These are phyloP conservation scores for Aegilops tauschii DNA, from an alignment of 176 grass and related monocot species.

Conservation along the genomic window DNA sequence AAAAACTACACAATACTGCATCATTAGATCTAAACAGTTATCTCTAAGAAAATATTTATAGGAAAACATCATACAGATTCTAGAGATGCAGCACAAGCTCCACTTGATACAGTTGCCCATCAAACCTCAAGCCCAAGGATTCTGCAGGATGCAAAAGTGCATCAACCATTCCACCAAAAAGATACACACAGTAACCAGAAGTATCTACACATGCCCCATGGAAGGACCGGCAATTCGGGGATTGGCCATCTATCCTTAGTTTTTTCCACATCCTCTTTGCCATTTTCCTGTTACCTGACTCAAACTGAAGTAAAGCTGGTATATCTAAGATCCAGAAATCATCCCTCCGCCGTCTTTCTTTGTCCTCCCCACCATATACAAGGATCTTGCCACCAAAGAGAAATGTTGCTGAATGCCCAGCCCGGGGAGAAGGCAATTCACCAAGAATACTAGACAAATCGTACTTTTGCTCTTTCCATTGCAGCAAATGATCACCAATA, in stretches of 20 bases:
- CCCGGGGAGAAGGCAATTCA: conserved; percentile 73
- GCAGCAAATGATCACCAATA: conserved; percentile 46
- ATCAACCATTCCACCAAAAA: conserved; percentile 93
- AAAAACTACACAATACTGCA: conserved; percentile 29
- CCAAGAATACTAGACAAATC: conserved; percentile 54
- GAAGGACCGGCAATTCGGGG: conserved; percentile 71
- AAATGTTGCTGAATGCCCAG: conserved; percentile 82
- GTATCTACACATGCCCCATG: conserved; percentile 77
- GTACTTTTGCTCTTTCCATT: conserved; percentile 89
- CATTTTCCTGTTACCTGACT: conserved; percentile 55
- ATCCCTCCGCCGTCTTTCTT: conserved; percentile 69
- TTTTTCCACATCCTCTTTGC: conserved; percentile 69
- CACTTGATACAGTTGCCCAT: conserved; percentile 75
- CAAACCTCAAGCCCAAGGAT: conserved; percentile 62
- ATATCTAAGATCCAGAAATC: conserved; percentile 95
- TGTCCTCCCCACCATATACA: conserved; percentile 92
- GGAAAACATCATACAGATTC: conserved; percentile 28
- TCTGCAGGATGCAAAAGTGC: conserved; percentile 42
- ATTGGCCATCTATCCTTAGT: conserved; percentile 64
- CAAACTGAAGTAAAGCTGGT: conserved; percentile 43
- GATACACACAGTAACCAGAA: conserved; percentile 65
- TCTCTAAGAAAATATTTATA: conserved; percentile 20
- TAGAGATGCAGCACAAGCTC: conserved; percentile 66
- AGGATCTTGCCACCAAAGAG: conserved; percentile 79
- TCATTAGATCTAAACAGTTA: conserved; percentile 28